Evolutionary conservation across 805 yeast genomes (phyloP).

Genomic region (Candida jianshihensis): DNA sequence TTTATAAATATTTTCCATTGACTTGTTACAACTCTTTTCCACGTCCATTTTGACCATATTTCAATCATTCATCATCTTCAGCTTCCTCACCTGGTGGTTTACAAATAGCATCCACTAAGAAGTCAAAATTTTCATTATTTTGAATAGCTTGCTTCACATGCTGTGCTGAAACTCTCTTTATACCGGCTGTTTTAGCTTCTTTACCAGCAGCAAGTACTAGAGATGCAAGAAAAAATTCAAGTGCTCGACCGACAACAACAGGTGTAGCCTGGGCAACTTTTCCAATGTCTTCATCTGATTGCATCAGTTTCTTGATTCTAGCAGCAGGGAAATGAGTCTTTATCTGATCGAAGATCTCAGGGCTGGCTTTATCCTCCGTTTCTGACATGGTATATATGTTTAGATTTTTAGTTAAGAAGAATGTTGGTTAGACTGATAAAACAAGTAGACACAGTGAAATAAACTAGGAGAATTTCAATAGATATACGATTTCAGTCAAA

Average conservation of each 20-base stretch:
- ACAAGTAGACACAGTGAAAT: no score
- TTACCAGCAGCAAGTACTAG: constrained; percentile 77
- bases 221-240: constrained; percentile 86
- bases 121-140: constrained; percentile 87
- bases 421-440: no score
- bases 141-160: constrained; percentile 81
- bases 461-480: no score
- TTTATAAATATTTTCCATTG: no score
- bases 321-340: constrained; percentile 90
- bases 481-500: no score
- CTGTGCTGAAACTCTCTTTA: constrained; percentile 74
- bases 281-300: constrained; percentile 96
- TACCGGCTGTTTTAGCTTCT: constrained; percentile 69
- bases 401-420: neutral
- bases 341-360: constrained; percentile 31
- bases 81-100: constrained; percentile 10
- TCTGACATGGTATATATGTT: neutral
- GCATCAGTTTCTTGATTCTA: constrained; percentile 93
- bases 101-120: constrained; percentile 57
- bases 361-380: neutral
- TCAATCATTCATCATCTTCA: constrained; percentile 3
- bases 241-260: constrained; percentile 91
- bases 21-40: no score
- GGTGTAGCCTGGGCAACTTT: constrained; percentile 99
- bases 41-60: no score